Percentiles rank a stretch among this genome's conserved stretches.
These are phyloP conservation scores for Acidiella bohemica DNA, from an alignment of 495 filamentous ascomycete species.

Conservation along the genomic window DNA sequence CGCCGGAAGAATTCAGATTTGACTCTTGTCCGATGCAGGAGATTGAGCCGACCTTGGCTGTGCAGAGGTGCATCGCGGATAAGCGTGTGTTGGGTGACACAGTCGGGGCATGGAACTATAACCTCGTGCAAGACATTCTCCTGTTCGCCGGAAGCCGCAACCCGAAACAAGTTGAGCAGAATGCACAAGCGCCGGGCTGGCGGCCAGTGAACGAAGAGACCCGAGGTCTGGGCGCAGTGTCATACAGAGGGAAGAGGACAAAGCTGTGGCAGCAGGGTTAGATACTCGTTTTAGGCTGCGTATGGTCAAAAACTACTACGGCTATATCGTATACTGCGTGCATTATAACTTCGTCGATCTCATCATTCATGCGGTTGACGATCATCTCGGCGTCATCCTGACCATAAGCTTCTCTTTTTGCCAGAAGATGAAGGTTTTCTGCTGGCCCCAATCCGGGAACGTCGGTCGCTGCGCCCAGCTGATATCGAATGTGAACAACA, in stretches of 20 bases:
- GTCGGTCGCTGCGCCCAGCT: not conserved
- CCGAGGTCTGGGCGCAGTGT: slow-evolving; percentile 15
- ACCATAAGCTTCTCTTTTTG: slow-evolving; percentile 1
- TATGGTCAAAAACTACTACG: not conserved
- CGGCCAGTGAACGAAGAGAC: slow-evolving; percentile 17
- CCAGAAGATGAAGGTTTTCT: slow-evolving; percentile 6
- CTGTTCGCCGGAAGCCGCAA: slow-evolving; percentile 20
- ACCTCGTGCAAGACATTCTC: slow-evolving; percentile 23
- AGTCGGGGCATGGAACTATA: slow-evolving; percentile 34
- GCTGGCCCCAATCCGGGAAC: slow-evolving; percentile 1
- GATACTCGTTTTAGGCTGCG: no score
- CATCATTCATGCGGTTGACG: not conserved
- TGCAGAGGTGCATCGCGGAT: slow-evolving; percentile 24
- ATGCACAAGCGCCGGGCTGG: slow-evolving; percentile 19
- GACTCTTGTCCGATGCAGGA: slow-evolving; percentile 25
- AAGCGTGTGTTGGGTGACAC: slow-evolving; percentile 23
- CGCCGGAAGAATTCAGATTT: slow-evolving; percentile 19
- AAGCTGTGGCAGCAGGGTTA: slow-evolving; percentile 15
- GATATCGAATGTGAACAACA: slow-evolving; percentile 26
- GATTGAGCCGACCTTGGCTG: slow-evolving; percentile 28
- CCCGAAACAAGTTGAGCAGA: slow-evolving; percentile 14
- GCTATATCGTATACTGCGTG: no score
- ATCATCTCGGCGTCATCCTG: not conserved
- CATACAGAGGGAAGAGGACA: slow-evolving; percentile 16
- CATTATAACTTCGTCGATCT: no score